phyloP scores from a whole-genome alignment of 345 rosid genomes.

The Rhodamnia rubescens region DNA sequence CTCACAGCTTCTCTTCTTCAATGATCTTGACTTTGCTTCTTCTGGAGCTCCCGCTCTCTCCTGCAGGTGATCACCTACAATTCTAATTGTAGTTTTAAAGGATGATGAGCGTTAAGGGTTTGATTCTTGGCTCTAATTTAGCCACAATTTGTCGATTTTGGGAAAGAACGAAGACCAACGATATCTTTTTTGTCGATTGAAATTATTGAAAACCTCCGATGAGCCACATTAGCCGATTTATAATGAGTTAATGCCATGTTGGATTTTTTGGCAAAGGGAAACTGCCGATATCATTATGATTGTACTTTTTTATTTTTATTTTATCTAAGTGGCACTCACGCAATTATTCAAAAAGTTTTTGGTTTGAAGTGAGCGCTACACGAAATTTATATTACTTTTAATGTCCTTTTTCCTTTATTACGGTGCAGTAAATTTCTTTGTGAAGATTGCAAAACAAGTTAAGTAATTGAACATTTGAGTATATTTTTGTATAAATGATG shows the following conservation, averaged over 20 bases:
- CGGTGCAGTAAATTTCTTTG: background rate
- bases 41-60: background rate
- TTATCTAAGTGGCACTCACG: background rate
- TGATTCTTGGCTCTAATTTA: background rate
- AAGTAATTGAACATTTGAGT: background rate
- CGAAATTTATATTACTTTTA: background rate
- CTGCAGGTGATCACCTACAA: background rate
- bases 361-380: background rate
- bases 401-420: background rate
- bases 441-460: background rate
- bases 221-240: background rate
- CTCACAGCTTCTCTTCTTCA: background rate
- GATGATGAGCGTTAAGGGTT: background rate
- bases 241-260: background rate
- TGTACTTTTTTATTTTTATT: background rate
- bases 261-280: background rate
- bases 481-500: background rate
- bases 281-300: background rate
- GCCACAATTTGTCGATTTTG: background rate
- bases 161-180: background rate
- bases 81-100: background rate
- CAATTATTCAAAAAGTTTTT: background rate
- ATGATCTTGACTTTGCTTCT: background rate
- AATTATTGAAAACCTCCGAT: background rate
- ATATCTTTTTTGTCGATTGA: background rate